Conservation (phyloP, 495 filamentous ascomycete genomes). For the Podospora pseudopauciseta region DNA sequence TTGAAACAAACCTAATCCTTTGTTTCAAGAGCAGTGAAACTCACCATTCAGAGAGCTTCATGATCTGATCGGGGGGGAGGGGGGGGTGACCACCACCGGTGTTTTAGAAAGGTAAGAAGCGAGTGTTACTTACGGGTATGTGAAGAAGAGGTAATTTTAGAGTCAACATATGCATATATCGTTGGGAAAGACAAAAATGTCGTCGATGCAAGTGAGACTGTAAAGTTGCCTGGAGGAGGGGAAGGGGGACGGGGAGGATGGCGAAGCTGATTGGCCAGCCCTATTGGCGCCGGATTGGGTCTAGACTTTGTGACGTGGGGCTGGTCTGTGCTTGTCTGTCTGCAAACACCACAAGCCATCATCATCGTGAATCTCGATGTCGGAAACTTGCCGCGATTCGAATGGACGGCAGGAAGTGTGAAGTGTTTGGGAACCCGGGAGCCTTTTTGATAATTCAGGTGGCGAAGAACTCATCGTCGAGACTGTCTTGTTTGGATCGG, state of each 20-base stretch:
- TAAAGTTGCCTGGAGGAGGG: neutral
- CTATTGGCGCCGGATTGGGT: neutral
- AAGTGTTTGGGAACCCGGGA: too few relatives aligned
- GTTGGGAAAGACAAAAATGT: neutral
- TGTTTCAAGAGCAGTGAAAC: neutral
- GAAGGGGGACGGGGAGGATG: neutral
- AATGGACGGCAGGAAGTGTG: too few relatives aligned
- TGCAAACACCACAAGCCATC: too few relatives aligned
- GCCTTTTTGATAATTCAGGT: too few relatives aligned
- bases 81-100: neutral
- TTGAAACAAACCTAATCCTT: neutral
- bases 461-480: too few relatives aligned
- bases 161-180: neutral
- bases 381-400: too few relatives aligned
- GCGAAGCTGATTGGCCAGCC: neutral
- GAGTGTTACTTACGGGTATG: neutral
- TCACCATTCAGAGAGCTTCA: neutral
- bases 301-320: neutral
- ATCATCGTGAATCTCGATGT: too few relatives aligned
- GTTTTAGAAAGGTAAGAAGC: neutral
- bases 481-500: too few relatives aligned
- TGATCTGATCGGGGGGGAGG: neutral
- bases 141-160: neutral
- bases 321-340: neutral
- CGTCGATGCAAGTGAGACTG: neutral